Evolutionary conservation across 768 basidiomycete genomes (phyloP).

Genomic region (Tephrocybe sp.): DNA sequence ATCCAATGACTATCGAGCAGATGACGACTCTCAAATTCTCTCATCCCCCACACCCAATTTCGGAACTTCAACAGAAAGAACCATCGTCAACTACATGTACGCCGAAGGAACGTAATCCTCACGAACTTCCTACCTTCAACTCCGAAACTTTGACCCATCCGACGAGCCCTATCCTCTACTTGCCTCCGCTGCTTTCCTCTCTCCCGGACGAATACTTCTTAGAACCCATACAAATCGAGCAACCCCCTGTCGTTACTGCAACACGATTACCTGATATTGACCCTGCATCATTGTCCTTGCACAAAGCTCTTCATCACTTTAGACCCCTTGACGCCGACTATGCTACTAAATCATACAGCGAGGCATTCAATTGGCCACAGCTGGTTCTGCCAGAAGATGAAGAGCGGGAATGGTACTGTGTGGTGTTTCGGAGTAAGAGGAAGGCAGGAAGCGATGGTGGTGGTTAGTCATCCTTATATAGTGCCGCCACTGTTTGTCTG

Average conservation of each 20-base stretch:
- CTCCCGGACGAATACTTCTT: constrained; percentile 46
- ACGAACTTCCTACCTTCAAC: constrained; percentile 52
- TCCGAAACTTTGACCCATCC: constrained; percentile 31
- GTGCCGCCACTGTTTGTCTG: not conserved
- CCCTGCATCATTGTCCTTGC: constrained; percentile 77
- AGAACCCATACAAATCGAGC: constrained; percentile 23
- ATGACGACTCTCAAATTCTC: constrained; percentile 26
- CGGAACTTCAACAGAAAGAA: constrained; percentile 5
- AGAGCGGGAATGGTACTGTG: constrained; percentile 89
- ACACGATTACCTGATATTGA: constrained; percentile 86
- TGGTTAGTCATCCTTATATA: constrained; percentile 36
- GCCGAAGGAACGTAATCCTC: constrained; percentile 43
- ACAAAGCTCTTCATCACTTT: constrained; percentile 82
- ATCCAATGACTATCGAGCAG: not conserved
- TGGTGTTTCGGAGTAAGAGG: constrained; percentile 82
- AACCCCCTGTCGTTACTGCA: constrained; percentile 56
- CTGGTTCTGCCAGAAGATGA: constrained; percentile 64
- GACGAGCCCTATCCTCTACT: constrained; percentile 61
- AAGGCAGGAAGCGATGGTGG: constrained; percentile 66
- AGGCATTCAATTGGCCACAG: constrained; percentile 88
- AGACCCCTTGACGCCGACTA: constrained; percentile 58
- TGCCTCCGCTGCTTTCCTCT: constrained; percentile 82
- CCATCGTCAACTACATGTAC: not conserved
- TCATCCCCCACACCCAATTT: constrained; percentile 31
- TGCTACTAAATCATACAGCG: constrained; percentile 57